Evolutionary conservation across 2,329 filamentous ascomycete genomes (phyloP).

Genomic region (Pseudomassariella vexata): DNA sequence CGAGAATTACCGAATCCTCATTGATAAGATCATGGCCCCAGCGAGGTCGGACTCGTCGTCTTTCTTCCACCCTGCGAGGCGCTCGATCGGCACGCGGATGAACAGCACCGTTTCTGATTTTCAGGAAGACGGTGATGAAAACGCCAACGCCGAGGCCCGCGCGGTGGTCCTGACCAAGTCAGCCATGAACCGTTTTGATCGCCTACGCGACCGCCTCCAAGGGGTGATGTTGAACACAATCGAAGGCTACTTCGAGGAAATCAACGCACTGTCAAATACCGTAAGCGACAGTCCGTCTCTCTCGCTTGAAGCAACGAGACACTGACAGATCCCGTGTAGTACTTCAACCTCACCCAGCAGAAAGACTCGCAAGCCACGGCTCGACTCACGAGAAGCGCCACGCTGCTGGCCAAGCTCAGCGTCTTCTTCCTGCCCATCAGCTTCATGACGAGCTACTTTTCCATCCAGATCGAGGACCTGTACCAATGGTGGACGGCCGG

Average conservation of each 20-base stretch:
- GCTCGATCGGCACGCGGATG: constrained; percentile 2
- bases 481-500: constrained; percentile 50
- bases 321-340: constrained; percentile 37
- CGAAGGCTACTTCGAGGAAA: constrained; percentile 60
- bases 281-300: constrained; percentile 31
- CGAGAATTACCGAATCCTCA: constrained; percentile 53
- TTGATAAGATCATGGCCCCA: constrained; percentile 44
- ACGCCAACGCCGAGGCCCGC: not conserved
- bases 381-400: constrained; percentile 64
- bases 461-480: constrained; percentile 55
- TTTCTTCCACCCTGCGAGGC: constrained; percentile 5
- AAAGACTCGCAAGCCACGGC: constrained; percentile 70
- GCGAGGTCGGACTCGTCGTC: too few species aligned
- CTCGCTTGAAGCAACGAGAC: not conserved
- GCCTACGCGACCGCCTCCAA: constrained; percentile 52
- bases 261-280: constrained; percentile 63
- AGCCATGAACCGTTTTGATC: constrained; percentile 51
- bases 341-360: constrained; percentile 72
- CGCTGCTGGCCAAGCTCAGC: constrained; percentile 67
- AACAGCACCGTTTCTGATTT: constrained; percentile 1
- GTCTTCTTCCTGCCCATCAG: constrained; percentile 72
- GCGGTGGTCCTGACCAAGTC: constrained; percentile 32
- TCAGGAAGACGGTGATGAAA: not conserved
- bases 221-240: constrained; percentile 58
- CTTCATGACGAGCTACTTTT: constrained; percentile 71